phyloP scores from a whole-genome alignment of 331 rosid genomes.

The Acacia concinna region DNA sequence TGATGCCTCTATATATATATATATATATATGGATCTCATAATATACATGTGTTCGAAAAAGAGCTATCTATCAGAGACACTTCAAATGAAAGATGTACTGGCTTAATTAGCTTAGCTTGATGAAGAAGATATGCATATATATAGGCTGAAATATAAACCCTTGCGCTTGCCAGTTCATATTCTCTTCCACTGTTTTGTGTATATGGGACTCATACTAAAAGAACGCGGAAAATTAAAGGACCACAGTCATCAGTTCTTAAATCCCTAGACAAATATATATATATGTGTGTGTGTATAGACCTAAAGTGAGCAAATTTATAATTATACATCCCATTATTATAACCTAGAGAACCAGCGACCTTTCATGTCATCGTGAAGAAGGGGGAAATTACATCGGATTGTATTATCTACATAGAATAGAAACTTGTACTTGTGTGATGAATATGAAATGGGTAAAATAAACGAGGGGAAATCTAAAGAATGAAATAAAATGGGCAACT shows the following conservation, averaged over 20 bases:
- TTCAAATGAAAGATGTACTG: background rate
- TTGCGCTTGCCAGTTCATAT: background rate
- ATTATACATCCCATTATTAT: background rate
- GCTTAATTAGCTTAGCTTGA: background rate
- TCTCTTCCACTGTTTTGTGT: background rate
- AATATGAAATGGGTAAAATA: conserved; percentile 1
- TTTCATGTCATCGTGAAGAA: background rate
- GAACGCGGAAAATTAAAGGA: background rate
- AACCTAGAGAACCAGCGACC: background rate
- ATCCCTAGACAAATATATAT: background rate
- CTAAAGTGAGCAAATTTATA: background rate
- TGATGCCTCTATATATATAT: background rate
- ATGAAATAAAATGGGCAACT: background rate
- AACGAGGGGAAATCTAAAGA: background rate
- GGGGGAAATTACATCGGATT: background rate
- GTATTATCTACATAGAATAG: background rate
- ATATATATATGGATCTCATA: background rate
- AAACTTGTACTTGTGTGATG: background rate
- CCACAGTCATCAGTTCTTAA: background rate
- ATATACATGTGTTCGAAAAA: background rate
- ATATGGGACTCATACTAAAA: conserved; percentile 12
- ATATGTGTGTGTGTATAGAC: background rate
- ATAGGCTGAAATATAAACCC: background rate
- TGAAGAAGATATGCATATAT: background rate
- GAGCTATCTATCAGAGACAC: background rate